Evolutionary conservation across 2,329 filamentous ascomycete genomes (phyloP).

Genomic region (Endoconidiophora laricicola): DNA sequence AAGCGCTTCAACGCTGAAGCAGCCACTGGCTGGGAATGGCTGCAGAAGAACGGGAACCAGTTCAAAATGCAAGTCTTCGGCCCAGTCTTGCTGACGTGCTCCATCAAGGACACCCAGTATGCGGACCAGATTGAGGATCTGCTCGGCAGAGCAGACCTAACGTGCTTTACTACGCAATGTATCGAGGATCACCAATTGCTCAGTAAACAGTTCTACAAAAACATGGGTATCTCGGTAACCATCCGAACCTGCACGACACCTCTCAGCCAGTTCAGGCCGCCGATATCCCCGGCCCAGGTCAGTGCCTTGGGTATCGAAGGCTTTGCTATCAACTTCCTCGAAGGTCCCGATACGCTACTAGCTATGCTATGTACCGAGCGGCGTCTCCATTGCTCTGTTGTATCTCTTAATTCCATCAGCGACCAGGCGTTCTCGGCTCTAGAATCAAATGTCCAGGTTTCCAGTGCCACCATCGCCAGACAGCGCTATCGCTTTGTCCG

Average conservation of each 20-base stretch:
- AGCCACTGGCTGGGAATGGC: slow-evolving; percentile 62
- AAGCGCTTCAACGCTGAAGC: slow-evolving; percentile 44
- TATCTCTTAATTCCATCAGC: slow-evolving; percentile 44
- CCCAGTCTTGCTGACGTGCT: slow-evolving; percentile 65
- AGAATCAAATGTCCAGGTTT: slow-evolving; percentile 38
- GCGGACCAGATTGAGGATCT: slow-evolving; percentile 37
- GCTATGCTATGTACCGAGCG: slow-evolving; percentile 72
- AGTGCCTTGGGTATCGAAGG: slow-evolving; percentile 51
- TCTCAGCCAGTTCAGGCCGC: slow-evolving; percentile 37
- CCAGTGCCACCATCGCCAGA: slow-evolving; percentile 51
- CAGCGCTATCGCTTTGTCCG: slow-evolving; percentile 48
- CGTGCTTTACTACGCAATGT: slow-evolving; percentile 63
- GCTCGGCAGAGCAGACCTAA: slow-evolving; percentile 33
- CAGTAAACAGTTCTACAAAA: slow-evolving; percentile 44
- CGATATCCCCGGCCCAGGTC: slow-evolving; percentile 39
- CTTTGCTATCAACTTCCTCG: slow-evolving; percentile 62
- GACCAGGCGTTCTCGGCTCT: slow-evolving; percentile 55
- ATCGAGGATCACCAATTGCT: slow-evolving; percentile 59
- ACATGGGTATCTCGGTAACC: slow-evolving; percentile 52
- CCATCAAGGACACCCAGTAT: slow-evolving; percentile 55
- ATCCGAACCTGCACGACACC: slow-evolving; percentile 46
- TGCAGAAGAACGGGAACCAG: slow-evolving; percentile 48
- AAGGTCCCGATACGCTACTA: slow-evolving; percentile 67
- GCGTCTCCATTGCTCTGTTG: slow-evolving; percentile 50
- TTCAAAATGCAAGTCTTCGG: slow-evolving; percentile 68